Evolutionary conservation across 1,284 basidiomycete species (phyloP).

Genomic region (Porodaedalea pini): DNA sequence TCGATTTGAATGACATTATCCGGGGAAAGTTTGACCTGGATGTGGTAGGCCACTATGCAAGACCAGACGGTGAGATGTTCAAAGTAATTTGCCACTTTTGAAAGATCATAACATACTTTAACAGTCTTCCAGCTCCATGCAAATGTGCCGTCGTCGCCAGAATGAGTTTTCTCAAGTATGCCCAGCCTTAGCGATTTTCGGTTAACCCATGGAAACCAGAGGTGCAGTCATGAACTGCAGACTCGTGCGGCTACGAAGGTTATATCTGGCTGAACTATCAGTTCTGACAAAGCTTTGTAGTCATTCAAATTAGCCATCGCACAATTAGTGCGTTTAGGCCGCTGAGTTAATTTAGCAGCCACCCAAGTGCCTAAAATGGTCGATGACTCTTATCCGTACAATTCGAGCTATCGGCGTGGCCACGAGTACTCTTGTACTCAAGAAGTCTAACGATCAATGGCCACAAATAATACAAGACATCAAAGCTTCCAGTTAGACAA

Average conservation of each 20-base stretch:
- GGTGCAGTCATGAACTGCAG: no score
- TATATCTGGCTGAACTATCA: no score
- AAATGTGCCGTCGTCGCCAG: constrained; percentile 2
- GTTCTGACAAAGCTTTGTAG: no score
- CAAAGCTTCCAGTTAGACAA: not conserved
- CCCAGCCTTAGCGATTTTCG: no score
- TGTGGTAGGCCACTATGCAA: constrained; percentile 64
- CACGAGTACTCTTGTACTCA: not conserved
- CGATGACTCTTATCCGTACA: no score
- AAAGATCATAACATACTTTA: not conserved
- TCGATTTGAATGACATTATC: constrained; percentile 58
- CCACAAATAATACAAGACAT: constrained; percentile 12
- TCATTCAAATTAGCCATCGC: no score
- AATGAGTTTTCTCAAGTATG: not conserved
- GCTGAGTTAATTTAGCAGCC: no score
- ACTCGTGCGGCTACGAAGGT: no score
- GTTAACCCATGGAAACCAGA: no score
- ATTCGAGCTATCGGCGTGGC: no score
- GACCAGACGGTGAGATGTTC: constrained; percentile 51
- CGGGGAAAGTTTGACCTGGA: constrained; percentile 75
- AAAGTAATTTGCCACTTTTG: not conserved
- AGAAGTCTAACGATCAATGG: not conserved
- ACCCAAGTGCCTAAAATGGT: no score
- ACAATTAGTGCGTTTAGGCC: no score
- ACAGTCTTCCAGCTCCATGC: constrained; percentile 20